Conservation (phyloP, 2,329 filamentous ascomycete species). For the Cordyceps fumosorosea region DNA sequence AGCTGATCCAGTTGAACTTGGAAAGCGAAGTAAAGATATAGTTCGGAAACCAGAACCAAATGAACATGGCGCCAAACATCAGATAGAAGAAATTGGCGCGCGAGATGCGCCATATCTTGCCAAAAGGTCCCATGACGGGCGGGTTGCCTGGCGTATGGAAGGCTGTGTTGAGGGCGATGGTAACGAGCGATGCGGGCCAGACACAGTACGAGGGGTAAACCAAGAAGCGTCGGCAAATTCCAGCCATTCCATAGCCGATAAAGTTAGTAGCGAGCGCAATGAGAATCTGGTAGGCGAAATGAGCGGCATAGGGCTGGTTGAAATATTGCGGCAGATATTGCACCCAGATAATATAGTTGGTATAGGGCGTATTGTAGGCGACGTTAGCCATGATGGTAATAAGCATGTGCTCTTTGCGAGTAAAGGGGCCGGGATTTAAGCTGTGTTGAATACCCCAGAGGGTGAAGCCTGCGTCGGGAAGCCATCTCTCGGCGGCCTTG, state of each 20-base stretch:
- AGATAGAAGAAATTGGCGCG: conserved; percentile 46
- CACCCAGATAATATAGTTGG: conserved; percentile 49
- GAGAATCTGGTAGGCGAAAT: conserved; percentile 48
- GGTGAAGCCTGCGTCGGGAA: conserved; percentile 46
- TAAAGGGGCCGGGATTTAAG: conserved; percentile 51
- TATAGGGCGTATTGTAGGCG: conserved; percentile 46
- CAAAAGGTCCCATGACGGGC: conserved; percentile 35
- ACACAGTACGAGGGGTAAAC: conserved; percentile 51
- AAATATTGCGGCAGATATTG: conserved; percentile 47
- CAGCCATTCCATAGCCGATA: conserved; percentile 55
- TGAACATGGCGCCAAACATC: conserved; percentile 46
- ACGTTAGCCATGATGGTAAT: conserved; percentile 58
- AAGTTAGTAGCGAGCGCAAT: conserved; percentile 50
- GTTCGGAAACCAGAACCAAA: conserved; percentile 54
- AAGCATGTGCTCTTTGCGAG: conserved; percentile 55
- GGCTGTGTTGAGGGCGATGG: conserved; percentile 47
- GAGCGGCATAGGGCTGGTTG: conserved; percentile 46
- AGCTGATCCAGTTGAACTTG: conserved; percentile 51
- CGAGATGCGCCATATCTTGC: conserved; percentile 38
- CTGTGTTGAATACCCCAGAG: conserved; percentile 39
- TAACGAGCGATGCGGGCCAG: conserved; percentile 51
- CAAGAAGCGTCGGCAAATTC: conserved; percentile 45
- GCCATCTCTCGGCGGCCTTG: conserved; percentile 40
- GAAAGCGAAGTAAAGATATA: conserved; percentile 47
- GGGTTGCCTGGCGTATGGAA: conserved; percentile 42